phyloP scores from a whole-genome alignment of 306 rosid genomes.

The Cotoneaster glaucophyllus region DNA sequence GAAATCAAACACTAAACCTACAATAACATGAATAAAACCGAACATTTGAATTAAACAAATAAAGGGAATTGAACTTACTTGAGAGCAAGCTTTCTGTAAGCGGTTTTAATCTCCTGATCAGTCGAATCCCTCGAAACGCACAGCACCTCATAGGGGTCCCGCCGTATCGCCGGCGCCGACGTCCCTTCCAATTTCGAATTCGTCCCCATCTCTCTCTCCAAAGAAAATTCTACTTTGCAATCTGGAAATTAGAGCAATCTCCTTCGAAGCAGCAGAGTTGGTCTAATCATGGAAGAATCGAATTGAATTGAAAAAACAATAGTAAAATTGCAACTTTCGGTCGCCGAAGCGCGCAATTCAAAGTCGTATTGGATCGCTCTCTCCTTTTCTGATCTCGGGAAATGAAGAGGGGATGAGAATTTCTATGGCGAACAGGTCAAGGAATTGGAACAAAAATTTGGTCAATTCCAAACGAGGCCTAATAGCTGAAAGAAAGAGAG shows the following conservation, averaged over 20 bases:
- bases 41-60: not conserved
- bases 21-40: too few species aligned
- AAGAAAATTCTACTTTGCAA: not conserved
- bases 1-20: not conserved
- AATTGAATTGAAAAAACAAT: not conserved
- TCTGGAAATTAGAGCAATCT: slow-evolving; percentile 3
- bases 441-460: slow-evolving; percentile 7
- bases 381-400: slow-evolving; percentile 14
- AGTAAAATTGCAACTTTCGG: not conserved
- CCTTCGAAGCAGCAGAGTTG: slow-evolving; percentile 17
- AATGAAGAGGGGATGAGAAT: slow-evolving; percentile 8
- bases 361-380: slow-evolving; percentile 48
- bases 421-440: not conserved
- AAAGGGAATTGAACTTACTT: slow-evolving; percentile 39
- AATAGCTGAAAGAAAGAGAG: not conserved
- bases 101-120: slow-evolving; percentile 92
- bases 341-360: slow-evolving; percentile 34
- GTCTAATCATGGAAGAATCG: slow-evolving; percentile 20
- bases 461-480: slow-evolving; percentile 23
- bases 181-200: slow-evolving; percentile 82
- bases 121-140: slow-evolving; percentile 60
- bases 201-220: slow-evolving; percentile 30
- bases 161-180: slow-evolving; percentile 65
- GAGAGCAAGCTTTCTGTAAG: slow-evolving; percentile 93
- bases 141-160: slow-evolving; percentile 95